These are phyloP conservation scores for Trichosanthes truncata DNA, from an alignment of 306 rosid species.

Conservation along the genomic window DNA sequence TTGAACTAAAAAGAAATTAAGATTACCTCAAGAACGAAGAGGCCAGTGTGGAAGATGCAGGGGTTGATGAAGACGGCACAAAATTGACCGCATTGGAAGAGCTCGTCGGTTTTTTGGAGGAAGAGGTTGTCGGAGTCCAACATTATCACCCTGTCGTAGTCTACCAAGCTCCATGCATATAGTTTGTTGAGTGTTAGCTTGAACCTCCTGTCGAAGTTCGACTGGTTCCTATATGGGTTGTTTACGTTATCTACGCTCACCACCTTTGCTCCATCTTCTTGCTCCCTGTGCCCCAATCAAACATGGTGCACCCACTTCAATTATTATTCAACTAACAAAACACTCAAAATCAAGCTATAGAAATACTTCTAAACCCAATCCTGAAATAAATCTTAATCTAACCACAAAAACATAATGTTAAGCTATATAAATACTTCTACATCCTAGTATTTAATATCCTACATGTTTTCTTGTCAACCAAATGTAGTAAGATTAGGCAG, in stretches of 20 bases:
- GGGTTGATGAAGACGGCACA: slow-evolving; percentile 91
- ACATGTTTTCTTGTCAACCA: no score
- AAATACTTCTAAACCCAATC: not conserved
- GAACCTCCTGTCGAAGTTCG: slow-evolving; percentile 62
- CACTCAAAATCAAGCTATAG: not conserved
- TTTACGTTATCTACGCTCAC: slow-evolving; percentile 69
- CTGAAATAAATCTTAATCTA: no score
- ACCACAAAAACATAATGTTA: not conserved
- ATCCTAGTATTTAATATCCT: no score
- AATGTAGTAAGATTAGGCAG: no score
- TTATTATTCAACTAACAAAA: not conserved
- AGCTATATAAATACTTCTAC: no score
- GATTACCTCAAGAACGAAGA: slow-evolving; percentile 69
- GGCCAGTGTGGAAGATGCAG: slow-evolving; percentile 83
- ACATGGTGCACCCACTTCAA: not conserved
- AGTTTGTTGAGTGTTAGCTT: slow-evolving; percentile 69
- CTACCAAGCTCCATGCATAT: slow-evolving; percentile 78
- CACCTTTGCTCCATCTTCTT: slow-evolving; percentile 85
- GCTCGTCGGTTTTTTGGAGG: slow-evolving; percentile 60
- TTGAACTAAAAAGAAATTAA: not conserved
- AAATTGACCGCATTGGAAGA: slow-evolving; percentile 81
- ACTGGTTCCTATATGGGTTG: slow-evolving; percentile 62
- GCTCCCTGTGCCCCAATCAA: slow-evolving; percentile 26
- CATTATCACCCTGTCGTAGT: slow-evolving; percentile 84
- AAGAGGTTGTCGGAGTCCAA: slow-evolving; percentile 87